A percentile compares a stretch with the other conserved stretches of the same genome.
Conservation (phyloP, 805 yeast genomes). For the Metschnikowia similis region DNA sequence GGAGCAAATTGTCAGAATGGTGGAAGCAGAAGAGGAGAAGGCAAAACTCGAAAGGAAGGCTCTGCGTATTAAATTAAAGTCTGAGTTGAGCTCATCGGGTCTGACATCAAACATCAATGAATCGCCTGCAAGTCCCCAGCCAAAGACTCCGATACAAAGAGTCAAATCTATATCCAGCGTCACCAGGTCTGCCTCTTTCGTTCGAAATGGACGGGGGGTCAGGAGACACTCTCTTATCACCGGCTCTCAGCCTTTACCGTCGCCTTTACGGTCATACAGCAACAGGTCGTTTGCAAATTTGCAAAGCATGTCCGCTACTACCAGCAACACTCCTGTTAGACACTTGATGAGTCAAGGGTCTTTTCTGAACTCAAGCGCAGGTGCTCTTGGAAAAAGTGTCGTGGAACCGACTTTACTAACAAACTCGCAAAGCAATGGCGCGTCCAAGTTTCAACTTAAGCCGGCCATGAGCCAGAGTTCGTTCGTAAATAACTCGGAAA, state of each 20-base stretch:
- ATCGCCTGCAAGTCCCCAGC: conserved; percentile 7
- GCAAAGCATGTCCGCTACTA: conserved; percentile 32
- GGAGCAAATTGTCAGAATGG: conserved; percentile 66
- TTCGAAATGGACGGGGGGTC: conserved; percentile 47
- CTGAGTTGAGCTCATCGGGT: conserved; percentile 3
- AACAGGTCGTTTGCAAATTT: conserved; percentile 33
- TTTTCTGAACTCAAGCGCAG: conserved; percentile 4
- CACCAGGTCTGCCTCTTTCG: conserved; percentile 33
- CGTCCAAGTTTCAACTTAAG: conserved; percentile 4
- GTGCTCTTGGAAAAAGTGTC: not conserved
- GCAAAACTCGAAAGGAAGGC: conserved; percentile 31
- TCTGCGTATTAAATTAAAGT: conserved; percentile 15
- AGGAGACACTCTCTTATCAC: conserved; percentile 75
- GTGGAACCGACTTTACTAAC: not conserved
- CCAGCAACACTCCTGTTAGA: conserved; percentile 37
- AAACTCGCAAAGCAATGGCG: not conserved
- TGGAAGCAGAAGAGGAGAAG: conserved; percentile 55
- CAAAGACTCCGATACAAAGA: conserved; percentile 12
- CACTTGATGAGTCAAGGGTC: conserved; percentile 18
- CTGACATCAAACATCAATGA: conserved; percentile 3
- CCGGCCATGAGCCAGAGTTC: conserved; percentile 11
- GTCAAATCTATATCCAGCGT: conserved; percentile 15
- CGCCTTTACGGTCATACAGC: conserved; percentile 66
- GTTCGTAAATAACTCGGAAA: conserved; percentile 15
- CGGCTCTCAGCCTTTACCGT: conserved; percentile 90